phyloP scores from a whole-genome alignment of 768 basidiomycete genomes.

The Stropharia rugosoannulata region DNA sequence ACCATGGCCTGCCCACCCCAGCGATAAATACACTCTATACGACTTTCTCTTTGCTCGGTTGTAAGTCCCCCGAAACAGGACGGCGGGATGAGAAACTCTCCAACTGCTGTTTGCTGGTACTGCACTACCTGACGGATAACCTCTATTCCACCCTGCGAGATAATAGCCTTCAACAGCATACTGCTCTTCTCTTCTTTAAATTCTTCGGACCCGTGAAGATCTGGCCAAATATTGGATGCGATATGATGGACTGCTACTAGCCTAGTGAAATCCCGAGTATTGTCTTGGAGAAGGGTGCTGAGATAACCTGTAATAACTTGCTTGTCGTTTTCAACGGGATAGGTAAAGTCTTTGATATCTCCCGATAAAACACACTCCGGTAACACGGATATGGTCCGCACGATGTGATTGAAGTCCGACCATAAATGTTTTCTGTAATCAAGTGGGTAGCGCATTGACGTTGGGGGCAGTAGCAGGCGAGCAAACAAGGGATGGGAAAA shows the following conservation, averaged over 20 bases:
- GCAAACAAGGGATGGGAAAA: conserved; percentile 80
- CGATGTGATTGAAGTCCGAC: conserved; percentile 70
- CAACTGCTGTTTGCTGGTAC: conserved; percentile 51
- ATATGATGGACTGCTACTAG: conserved; percentile 79
- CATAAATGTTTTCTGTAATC: conserved; percentile 88
- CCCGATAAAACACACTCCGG: conserved; percentile 51
- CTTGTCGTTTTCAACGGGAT: conserved; percentile 64
- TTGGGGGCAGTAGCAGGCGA: conserved; percentile 71
- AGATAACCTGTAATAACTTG: conserved; percentile 67
- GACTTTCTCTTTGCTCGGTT: conserved; percentile 15
- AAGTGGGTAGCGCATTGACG: conserved; percentile 69
- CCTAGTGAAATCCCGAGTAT: conserved; percentile 56
- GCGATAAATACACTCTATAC: conserved; percentile 22
- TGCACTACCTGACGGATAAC: conserved; percentile 51
- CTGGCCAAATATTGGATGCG: conserved; percentile 73
- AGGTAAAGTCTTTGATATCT: conserved; percentile 62
- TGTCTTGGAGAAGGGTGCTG: conserved; percentile 46
- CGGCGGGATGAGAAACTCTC: conserved; percentile 43
- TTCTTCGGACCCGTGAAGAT: conserved; percentile 35
- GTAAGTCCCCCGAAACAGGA: conserved; percentile 41
- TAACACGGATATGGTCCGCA: conserved; percentile 57
- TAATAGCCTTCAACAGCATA: conserved; percentile 51
- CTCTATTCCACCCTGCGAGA: conserved; percentile 46
- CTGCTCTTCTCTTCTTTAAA: conserved; percentile 34
- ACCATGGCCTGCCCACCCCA: conserved; percentile 19